Conservation (phyloP, 2,329 filamentous ascomycete species). For the Botrytis sinoallii region DNA sequence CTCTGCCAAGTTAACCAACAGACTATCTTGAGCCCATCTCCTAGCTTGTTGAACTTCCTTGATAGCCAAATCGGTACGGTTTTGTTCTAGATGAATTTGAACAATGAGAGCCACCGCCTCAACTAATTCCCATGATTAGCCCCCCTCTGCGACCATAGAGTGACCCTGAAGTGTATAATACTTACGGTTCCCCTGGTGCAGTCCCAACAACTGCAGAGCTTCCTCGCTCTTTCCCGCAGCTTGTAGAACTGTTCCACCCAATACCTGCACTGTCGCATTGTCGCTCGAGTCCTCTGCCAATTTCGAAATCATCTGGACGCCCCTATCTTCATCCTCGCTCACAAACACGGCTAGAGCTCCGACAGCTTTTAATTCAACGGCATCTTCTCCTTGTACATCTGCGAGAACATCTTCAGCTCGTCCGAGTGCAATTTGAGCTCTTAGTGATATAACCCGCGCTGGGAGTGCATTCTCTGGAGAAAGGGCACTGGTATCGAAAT, state of each 20-base stretch:
- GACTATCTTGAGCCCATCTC: conserved; percentile 91
- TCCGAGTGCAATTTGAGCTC: conserved; percentile 79
- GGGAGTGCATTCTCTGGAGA: conserved; percentile 74
- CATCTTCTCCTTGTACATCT: conserved; percentile 61
- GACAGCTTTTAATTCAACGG: conserved; percentile 73
- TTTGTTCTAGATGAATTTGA: conserved; percentile 89
- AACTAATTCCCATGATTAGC: conserved; percentile 43
- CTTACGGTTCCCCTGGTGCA: conserved; percentile 84
- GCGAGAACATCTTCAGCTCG: conserved; percentile 70
- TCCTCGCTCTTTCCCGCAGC: conserved; percentile 79
- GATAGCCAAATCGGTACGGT: conserved; percentile 82
- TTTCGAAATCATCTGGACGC: conserved; percentile 61
- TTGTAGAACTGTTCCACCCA: conserved; percentile 79
- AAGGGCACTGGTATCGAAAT: conserved; percentile 79
- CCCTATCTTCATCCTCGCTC: conserved; percentile 58
- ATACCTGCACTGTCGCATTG: conserved; percentile 76
- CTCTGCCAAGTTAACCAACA: conserved; percentile 91
- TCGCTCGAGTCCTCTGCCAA: conserved; percentile 66
- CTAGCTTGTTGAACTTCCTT: conserved; percentile 86
- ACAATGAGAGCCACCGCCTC: conserved; percentile 82
- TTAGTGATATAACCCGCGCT: conserved; percentile 73
- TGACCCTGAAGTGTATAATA: not conserved
- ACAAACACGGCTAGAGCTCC: conserved; percentile 69
- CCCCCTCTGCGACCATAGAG: not conserved
- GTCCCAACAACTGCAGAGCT: conserved; percentile 72